Percentiles rank a stretch among this genome's conserved stretches.
Evolutionary conservation across 805 yeast genomes (phyloP).

Genomic region (Komagataella phaffii): DNA sequence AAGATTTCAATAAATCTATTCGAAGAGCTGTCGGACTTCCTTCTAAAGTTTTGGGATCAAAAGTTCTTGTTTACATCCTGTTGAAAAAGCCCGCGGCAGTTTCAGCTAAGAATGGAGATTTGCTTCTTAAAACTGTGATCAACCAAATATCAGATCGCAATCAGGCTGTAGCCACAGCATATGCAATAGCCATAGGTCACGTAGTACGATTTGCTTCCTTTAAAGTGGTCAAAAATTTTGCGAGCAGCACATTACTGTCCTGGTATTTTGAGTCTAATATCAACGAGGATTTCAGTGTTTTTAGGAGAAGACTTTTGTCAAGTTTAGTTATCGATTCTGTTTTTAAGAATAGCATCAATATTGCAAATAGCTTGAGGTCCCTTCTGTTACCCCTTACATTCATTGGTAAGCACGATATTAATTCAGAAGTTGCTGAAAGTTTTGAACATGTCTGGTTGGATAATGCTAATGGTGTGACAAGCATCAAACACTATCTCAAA

Average conservation of each 20-base stretch:
- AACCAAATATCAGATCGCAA: conserved; percentile 58
- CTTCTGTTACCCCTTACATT: conserved; percentile 69
- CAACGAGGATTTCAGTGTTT: conserved; percentile 16
- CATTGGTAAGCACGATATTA: conserved; percentile 60
- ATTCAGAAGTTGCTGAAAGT: conserved; percentile 24
- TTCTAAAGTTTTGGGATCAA: conserved; percentile 76
- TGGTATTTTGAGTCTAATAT: conserved; percentile 49
- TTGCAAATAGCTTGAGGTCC: conserved; percentile 45
- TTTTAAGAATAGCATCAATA: conserved; percentile 54
- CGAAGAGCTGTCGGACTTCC: conserved; percentile 78
- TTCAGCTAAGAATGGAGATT: conserved; percentile 31
- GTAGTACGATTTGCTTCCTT: conserved; percentile 48
- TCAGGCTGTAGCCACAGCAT: conserved; percentile 59
- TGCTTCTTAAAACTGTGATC: conserved; percentile 42
- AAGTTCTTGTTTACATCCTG: conserved; percentile 47
- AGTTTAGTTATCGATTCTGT: conserved; percentile 54
- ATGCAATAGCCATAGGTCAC: conserved; percentile 72
- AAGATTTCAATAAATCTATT: conserved; percentile 38
- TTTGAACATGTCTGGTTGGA: conserved; percentile 70
- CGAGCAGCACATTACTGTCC: conserved; percentile 28
- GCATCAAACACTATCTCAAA: conserved; percentile 50
- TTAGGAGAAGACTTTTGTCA: conserved; percentile 28
- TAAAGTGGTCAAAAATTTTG: conserved; percentile 36
- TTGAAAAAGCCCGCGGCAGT: conserved; percentile 18
- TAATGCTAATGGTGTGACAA: conserved; percentile 53